Evolutionary conservation across 2,329 filamentous ascomycete species (phyloP), one percentile per base, ranked within the genome.

Genomic region (Penicillium sp.): DNA sequence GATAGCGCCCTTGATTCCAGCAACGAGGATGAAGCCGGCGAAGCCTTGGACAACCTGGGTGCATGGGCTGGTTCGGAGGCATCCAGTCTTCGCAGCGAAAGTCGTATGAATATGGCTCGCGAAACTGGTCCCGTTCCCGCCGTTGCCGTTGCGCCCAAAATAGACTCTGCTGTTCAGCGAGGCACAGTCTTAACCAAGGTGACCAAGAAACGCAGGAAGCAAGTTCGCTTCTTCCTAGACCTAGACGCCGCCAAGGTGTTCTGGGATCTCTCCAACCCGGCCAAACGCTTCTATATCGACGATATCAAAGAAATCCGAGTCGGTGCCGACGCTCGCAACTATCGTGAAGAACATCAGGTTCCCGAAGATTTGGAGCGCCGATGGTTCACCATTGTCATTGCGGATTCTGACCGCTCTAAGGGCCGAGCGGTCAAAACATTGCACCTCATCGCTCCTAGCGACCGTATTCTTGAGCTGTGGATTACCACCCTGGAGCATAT

Each of bases 371-470:
- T 82, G 34, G 85, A 90, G 60, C 72, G 77, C 7, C 81, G 82
- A 13, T 95, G 90, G 80, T 91, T 97, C 63, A 94, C 90, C 26
- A 88, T 98, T 57, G 80, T 95, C 46, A 96, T 95, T 67, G 81
- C 82, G 0, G 79, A 88, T 33, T 83, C 85, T 0, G 86, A 88
- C 59, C 85, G 84, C 53, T 84, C 84, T 8, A 91, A 88, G 64
- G 84, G 82, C 39, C 73, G 77, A 22, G 69, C 74, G 6, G 75
- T 79, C 61, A 95, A 96, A 68, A 84, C 84, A 8, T 82, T 97
- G 74, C 89, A 97, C 67, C 77, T 98, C 45, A 83, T 96, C 50
- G 88, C 90, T 24, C 84, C 84, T 10, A 83, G 85, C 53, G 75
- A 82, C 41, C 79, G 82, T 57, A 80, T 83, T 7, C 85, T 91